Evolutionary conservation across 1,284 basidiomycete genomes (phyloP).

Genomic region (Ceratobasidium sp.): DNA sequence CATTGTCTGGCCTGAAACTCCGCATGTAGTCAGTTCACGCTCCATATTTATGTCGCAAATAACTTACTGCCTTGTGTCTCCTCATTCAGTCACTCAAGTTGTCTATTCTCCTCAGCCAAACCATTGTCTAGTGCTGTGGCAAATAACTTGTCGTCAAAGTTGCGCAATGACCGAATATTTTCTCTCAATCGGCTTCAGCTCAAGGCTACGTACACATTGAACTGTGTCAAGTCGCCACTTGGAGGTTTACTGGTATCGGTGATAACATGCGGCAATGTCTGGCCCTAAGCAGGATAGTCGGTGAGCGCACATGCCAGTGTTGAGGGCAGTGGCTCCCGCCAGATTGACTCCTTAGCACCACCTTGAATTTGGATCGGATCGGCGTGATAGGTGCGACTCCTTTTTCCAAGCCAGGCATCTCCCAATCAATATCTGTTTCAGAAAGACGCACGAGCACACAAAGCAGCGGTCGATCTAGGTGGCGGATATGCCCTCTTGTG

Average conservation of each 20-base stretch:
- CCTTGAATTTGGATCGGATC: neutral
- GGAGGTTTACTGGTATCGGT: neutral
- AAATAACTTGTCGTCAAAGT: neutral
- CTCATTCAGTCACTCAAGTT: neutral
- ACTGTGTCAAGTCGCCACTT: neutral
- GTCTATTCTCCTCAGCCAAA: neutral
- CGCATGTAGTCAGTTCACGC: neutral
- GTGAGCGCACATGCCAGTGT: slow-evolving; percentile 56
- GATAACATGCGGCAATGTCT: slow-evolving; percentile 50
- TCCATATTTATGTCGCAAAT: neutral
- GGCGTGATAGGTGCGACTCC: slow-evolving; percentile 53
- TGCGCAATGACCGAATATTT: neutral
- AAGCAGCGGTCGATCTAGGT: slow-evolving; percentile 52
- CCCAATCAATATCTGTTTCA: slow-evolving; percentile 50
- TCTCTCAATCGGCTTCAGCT: slow-evolving; percentile 26
- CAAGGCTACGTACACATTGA: slow-evolving; percentile 2
- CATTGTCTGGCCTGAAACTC: too few species aligned
- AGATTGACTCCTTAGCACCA: slow-evolving; percentile 9
- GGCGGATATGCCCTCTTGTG: neutral
- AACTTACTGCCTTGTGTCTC: neutral
- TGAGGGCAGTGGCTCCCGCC: slow-evolving; percentile 51
- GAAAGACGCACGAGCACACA: slow-evolving; percentile 56
- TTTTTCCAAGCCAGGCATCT: slow-evolving; percentile 50
- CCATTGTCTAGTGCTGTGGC: neutral
- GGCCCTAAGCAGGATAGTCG: slow-evolving; percentile 55